Base-by-base conservation (phyloP, 176 grass and related monocot genomes). In the Rhynchospora breviuscula region DNA sequence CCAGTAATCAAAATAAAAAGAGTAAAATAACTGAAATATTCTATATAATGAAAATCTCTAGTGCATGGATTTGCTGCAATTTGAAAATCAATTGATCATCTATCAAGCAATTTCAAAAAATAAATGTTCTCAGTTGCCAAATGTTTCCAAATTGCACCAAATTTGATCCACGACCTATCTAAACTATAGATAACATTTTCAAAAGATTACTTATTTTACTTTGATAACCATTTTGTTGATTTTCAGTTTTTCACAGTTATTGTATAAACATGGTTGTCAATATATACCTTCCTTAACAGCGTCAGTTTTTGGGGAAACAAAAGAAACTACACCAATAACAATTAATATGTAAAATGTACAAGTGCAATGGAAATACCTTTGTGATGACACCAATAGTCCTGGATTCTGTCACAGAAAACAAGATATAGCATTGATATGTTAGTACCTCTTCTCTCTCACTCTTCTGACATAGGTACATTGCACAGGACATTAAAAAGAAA, bases 331-430 rank as follows among this genome's bases (percentile, higher is more conserved):
- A 8, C 49, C 49, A 23, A 73, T 22, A 23, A 73, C 48, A 49
- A 40, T 26, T 67, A 35, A 10, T 17, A 68, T 0, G 59, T 44
- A 63, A n/a, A 9, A 84, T 2, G 19, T 64, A 48, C 33, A 48
- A 1, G 15, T 46, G 8, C 10, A 81, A 62, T 44, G 6, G 7
- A 0, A 79, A 85, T 87, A 98, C 96, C 96, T 98, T 98, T 8
- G 91, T 98, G 83, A 98, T 98, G 80, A 98, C 93, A 87, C 96
- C 96, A 88, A 98, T 93, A 78, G 96, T 98, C 59, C 91, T 86
- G 81, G 88, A 95, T 17, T 92, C 96, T 95, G 80, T 40, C 66
- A 91, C 26, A 82, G 71, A 75, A 85, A 47, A 87, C 44, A 85
- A 71, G 59, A 84, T 17, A 56, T 54, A 33, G 22, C 2, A 17